Evolutionary conservation across 2,329 filamentous ascomycete genomes (phyloP).

Genomic region (Tolypocladium tropicale): DNA sequence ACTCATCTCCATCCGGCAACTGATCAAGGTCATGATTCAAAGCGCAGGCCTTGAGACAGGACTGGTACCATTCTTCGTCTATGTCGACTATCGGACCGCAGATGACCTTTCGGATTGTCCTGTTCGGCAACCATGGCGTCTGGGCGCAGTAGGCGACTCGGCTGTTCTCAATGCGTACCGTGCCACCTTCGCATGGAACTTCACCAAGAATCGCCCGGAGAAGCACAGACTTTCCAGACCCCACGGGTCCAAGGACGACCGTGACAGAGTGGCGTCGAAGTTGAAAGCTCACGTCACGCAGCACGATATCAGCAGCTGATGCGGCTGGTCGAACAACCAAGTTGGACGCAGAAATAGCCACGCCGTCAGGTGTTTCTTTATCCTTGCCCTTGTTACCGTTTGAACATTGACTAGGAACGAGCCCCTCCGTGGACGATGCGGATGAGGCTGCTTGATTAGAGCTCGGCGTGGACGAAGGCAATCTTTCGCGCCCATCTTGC

Average conservation of each 20-base stretch:
- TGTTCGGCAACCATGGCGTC: neutral
- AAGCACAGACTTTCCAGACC: neutral
- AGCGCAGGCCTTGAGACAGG: neutral
- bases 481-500: neutral
- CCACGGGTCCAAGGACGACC: neutral
- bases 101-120: neutral
- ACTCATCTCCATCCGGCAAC: slow-evolving; percentile 12
- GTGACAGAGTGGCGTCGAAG: neutral
- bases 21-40: neutral
- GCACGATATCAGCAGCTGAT: neutral
- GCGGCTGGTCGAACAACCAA: neutral
- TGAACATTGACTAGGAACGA: neutral
- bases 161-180: neutral
- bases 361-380: neutral
- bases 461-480: neutral
- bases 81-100: neutral
- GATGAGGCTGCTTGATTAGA: neutral
- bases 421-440: neutral
- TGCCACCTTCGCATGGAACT: neutral
- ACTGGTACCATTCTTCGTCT: neutral
- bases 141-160: neutral
- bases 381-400: neutral
- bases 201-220: neutral
- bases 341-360: neutral
- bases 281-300: neutral